Evolutionary conservation across 2,329 filamentous ascomycete genomes (phyloP), one percentile per base, ranked within the genome.

Genomic region (Trichoderma polysporum): DNA sequence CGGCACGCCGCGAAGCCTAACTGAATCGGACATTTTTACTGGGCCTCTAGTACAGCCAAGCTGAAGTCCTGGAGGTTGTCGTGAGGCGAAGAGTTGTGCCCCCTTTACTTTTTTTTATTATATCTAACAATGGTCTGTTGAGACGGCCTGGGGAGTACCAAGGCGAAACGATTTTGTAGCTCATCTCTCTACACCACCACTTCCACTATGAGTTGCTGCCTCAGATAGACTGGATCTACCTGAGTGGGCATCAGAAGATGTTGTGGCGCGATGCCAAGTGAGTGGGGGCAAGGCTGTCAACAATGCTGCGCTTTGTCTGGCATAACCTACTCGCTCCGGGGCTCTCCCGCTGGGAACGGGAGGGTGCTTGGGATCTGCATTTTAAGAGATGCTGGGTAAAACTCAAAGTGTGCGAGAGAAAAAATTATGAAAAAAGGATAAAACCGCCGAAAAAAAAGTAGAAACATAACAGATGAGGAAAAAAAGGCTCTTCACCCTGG

Each of bases 381-480:
- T 45, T 19, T 19, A 8, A 72, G 74, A 75, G 76, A 77, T 77
- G 76, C 77, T 79, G 77, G 75, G 74, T 74, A 71, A 22, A 68
- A 70, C 69, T 57, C 53, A 52, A 66, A 41, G 71, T 64, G 74
- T 76, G 73, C 63, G 67, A 70, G 58, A 66, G 37, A 68, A 47
- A 63, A 53, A 52, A 54, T 27, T 22, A 33, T 54, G 39, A 58
- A 57, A 58, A 49, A 39, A 29, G 27, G 29, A 41, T n/a, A 58
- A 49, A 63, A 66, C 33, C 31, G 49, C 13, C 35, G 37, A 45
- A 52, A 27, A 45, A 41, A 63, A 63, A 54, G n/a, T n/a, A n/a
- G 41, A 45, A 22, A 25, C 15, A 50, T n/a, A 57, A 54, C 47
- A 62, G 59, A 58, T 47, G 35, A 47, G 68, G 67, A 71, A 69